These are phyloP conservation scores for Fusarium heterosporum DNA, from an alignment of 2,329 filamentous ascomycete species.

Conservation along the genomic window DNA sequence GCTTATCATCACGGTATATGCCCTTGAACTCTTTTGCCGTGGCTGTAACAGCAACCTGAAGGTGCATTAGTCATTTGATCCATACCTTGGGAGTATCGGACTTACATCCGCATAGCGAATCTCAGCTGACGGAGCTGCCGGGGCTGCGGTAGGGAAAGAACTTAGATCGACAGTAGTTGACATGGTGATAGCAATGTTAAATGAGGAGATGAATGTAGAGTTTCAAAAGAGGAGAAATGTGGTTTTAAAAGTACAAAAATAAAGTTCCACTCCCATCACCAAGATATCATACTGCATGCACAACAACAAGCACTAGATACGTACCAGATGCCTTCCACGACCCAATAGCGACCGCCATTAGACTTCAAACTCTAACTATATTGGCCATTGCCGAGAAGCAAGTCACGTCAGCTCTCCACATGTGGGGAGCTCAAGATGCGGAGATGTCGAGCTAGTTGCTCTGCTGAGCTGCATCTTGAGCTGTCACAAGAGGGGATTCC, in stretches of 20 bases:
- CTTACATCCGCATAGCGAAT: slow-evolving; percentile 47
- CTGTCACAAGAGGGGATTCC: slow-evolving; percentile 26
- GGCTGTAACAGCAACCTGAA: slow-evolving; percentile 53
- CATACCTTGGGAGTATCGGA: background rate
- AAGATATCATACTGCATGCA: slow-evolving; percentile 40
- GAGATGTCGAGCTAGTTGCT: slow-evolving; percentile 25
- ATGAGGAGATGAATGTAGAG: slow-evolving; percentile 11
- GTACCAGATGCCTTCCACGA: slow-evolving; percentile 10
- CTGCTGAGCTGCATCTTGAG: slow-evolving; percentile 9
- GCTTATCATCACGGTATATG: slow-evolving; percentile 60
- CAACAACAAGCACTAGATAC: slow-evolving; percentile 17
- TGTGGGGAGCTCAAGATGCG: slow-evolving; percentile 33
- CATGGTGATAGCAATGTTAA: slow-evolving; percentile 23
- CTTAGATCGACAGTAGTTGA: slow-evolving; percentile 39
- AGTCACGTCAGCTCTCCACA: slow-evolving; percentile 43
- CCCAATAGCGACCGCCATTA: slow-evolving; percentile 25
- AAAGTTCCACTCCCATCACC: slow-evolving; percentile 38
- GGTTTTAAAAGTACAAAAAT: slow-evolving; percentile 30
- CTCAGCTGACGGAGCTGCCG: slow-evolving; percentile 32
- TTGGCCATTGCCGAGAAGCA: slow-evolving; percentile 16
- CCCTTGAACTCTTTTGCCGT: slow-evolving; percentile 61
- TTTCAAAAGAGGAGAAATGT: slow-evolving; percentile 20
- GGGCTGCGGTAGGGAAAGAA: slow-evolving; percentile 40
- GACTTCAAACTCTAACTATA: slow-evolving; percentile 20
- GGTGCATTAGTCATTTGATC: slow-evolving; percentile 4